Conservation (phyloP, 352 stramenopile species). For the Globisporangium sylvaticum region DNA sequence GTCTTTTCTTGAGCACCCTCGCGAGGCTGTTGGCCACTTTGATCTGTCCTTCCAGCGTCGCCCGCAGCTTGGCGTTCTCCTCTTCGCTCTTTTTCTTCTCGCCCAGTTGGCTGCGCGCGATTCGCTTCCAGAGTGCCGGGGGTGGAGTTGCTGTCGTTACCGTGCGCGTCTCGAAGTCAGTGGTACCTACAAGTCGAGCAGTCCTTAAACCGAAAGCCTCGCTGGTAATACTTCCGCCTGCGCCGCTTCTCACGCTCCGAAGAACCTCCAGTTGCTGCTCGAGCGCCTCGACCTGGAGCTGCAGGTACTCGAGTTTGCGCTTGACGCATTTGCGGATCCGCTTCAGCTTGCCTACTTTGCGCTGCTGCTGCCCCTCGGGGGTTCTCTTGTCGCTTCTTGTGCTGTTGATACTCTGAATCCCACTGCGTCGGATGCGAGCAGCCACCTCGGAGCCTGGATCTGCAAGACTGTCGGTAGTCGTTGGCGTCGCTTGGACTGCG, state of each 20-base stretch:
- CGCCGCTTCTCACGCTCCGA: not conserved
- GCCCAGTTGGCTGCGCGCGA: slow-evolving; percentile 30
- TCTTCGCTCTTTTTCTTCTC: slow-evolving; percentile 30
- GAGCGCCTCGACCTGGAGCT: slow-evolving; percentile 15
- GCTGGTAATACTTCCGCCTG: not conserved
- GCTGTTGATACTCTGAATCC: too few relatives aligned
- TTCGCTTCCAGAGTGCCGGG: slow-evolving; percentile 26
- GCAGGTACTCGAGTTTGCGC: slow-evolving; percentile 26
- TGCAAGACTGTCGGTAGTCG: not conserved
- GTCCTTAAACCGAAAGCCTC: not conserved
- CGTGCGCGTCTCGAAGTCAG: not conserved
- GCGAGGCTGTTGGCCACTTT: slow-evolving; percentile 25
- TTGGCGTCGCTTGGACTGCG: not conserved
- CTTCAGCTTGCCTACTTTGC: not conserved
- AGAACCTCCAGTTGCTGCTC: not conserved
- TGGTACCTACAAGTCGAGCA: not conserved
- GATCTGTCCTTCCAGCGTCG: slow-evolving; percentile 24
- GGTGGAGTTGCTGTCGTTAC: not conserved
- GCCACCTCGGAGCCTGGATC: not conserved
- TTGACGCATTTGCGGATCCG: slow-evolving; percentile 17
- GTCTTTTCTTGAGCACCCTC: slow-evolving; percentile 25
- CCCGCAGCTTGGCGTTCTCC: slow-evolving; percentile 31
- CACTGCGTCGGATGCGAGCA: not conserved
- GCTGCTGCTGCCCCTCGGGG: not conserved
- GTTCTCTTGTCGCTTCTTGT: not conserved